Evolutionary conservation across 2,329 filamentous ascomycete genomes (phyloP), one percentile per base, ranked within the genome.

Genomic region (Fusarium tricinctum): DNA sequence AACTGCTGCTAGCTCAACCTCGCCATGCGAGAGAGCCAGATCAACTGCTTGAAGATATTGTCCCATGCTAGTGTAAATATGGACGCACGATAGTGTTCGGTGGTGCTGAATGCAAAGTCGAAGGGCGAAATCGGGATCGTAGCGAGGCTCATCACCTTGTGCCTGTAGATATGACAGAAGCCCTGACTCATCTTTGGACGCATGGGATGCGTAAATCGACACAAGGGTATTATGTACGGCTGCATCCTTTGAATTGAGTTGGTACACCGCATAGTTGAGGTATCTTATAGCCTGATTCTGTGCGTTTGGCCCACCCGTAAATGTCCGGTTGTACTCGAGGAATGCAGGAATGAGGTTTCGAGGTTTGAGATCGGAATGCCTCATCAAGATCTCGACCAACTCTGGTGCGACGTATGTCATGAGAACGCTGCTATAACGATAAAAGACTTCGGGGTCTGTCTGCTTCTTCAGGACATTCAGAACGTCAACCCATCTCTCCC

Each of bases 141-240:
- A 99, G 45, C 89, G 88, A 45, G 92, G 92, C 74, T 96, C 92
- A 50, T 93, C 90, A 30, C 93, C 92, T 80, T 99, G 95, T 1
- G 92, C 91, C 79, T 97, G 92, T 8, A 99, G 89, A 76, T 99
- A 99, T 8, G 91, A 88, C 40, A 98, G 86, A 3, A 99, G 86
- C 0, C 91, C 92, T 0, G 92, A 90, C 81, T 99, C 96, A 58
- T 97, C 94, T 57, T 88, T 86, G 4, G 92, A 93, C 4, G 91
- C 84, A 71, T 96, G 91, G 0, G 94, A 94, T 6, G 96, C 96
- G 77, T 97, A 97, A 51, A 99, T 95, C 10, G 95, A 97, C 48
- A 99, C 93, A 8, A 99, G 87, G 0, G 96, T 98, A 78, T 99
- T 99, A 82, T 99, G 96, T 13, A 99, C 91, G 3, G 96, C 95